Evolutionary conservation across 2,329 filamentous ascomycete species (phyloP).

Genomic region (Fusarium sp.): DNA sequence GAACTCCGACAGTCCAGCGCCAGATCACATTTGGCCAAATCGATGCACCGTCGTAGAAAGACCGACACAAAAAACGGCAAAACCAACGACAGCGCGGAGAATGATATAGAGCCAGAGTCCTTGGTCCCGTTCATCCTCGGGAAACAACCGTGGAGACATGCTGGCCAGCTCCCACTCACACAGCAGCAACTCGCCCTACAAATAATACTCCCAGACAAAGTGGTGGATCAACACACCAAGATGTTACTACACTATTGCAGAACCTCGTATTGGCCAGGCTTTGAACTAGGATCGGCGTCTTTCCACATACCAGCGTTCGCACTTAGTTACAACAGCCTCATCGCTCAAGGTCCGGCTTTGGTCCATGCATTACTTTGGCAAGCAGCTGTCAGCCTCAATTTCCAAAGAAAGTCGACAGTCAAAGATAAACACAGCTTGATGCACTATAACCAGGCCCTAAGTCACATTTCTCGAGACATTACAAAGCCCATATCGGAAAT

Average conservation of each 20-base stretch:
- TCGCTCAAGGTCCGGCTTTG: constrained; percentile 19
- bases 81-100: no score
- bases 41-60: neutral
- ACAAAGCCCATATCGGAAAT: neutral
- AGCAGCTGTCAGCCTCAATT: constrained; percentile 9
- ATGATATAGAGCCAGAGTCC: no score
- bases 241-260: constrained; percentile 26
- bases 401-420: neutral
- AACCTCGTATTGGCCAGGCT: constrained; percentile 23
- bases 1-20: constrained; percentile 23
- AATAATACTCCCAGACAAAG: neutral
- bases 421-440: neutral
- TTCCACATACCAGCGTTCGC: constrained; percentile 22
- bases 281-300: constrained; percentile 3
- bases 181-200: neutral
- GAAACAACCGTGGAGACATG: neutral
- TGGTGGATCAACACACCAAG: constrained; percentile 6
- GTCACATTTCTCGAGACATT: constrained; percentile 2
- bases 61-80: no score
- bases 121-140: neutral
- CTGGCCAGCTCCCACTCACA: neutral
- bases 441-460: constrained; percentile 9
- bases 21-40: constrained; percentile 17
- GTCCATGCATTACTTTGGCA: constrained; percentile 18
- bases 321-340: constrained; percentile 5